These are phyloP conservation scores for Camellia oleifera DNA, from an alignment of 179 eudicot genomes.

Conservation along the genomic window DNA sequence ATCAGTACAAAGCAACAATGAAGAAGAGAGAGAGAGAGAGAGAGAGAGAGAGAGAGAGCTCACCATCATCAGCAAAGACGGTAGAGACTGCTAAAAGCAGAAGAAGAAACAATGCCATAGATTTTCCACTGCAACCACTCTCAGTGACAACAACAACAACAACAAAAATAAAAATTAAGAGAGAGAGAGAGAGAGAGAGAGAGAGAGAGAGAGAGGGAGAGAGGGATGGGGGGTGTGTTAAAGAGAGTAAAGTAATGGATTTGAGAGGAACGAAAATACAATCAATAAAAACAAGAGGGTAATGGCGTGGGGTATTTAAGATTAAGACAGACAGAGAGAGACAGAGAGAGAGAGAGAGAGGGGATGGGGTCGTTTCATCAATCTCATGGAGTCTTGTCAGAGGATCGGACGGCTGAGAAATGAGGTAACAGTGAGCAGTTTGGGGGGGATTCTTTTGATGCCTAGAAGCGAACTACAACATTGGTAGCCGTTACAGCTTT, in stretches of 20 bases:
- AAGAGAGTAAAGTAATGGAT: no score
- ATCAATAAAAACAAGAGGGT: background rate
- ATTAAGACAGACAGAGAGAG: slow-evolving; percentile 6
- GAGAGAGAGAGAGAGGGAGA: background rate
- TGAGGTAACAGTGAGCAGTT: background rate
- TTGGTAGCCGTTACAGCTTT: slow-evolving; percentile 37
- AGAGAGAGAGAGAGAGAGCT: background rate
- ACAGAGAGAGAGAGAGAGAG: background rate
- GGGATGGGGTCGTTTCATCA: slow-evolving; percentile 9
- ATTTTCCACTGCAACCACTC: slow-evolving; percentile 12
- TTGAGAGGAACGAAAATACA: background rate
- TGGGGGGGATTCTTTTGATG: background rate
- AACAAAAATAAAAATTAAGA: background rate
- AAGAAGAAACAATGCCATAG: slow-evolving; percentile 22
- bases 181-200: background rate
- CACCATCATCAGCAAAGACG: slow-evolving; percentile 26
- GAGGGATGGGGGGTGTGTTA: background rate
- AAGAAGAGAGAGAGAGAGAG: background rate
- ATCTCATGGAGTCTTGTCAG: slow-evolving; percentile 31
- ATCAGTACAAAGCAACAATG: background rate
- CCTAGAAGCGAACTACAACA: slow-evolving; percentile 20
- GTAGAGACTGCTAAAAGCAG: slow-evolving; percentile 19
- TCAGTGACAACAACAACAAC: background rate
- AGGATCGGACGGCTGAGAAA: slow-evolving; percentile 37
- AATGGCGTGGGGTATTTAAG: slow-evolving; percentile 12